These are phyloP conservation scores for Tuber indicum DNA, from an alignment of 495 filamentous ascomycete species.

Conservation along the genomic window DNA sequence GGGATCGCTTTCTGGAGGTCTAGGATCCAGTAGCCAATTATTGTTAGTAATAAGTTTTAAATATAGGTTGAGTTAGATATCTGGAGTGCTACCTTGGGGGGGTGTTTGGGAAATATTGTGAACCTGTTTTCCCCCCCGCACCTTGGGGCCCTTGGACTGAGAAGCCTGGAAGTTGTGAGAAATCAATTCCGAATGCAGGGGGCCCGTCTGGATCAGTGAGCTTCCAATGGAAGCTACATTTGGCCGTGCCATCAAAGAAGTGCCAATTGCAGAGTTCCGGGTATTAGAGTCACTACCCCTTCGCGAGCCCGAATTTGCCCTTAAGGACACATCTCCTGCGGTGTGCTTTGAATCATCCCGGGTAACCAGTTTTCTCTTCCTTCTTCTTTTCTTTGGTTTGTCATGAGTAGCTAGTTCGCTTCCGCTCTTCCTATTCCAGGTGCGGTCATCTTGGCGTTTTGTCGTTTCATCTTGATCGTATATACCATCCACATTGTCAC, in stretches of 20 bases:
- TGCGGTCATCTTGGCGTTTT: fast-evolving
- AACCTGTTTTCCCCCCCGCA: neutral
- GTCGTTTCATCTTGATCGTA: neutral
- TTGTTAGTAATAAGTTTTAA: neutral
- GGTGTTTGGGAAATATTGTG: neutral
- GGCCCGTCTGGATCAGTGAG: neutral
- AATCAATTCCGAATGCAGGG: neutral
- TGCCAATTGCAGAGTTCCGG: neutral
- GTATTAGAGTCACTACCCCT: neutral
- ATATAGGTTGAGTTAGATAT: neutral
- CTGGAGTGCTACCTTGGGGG: neutral
- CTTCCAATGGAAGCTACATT: neutral
- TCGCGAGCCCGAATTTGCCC: neutral
- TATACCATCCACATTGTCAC: neutral
- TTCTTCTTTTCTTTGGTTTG: neutral
- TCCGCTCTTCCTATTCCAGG: neutral
- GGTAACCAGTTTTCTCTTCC: neutral
- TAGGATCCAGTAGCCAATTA: neutral
- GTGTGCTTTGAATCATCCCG: neutral
- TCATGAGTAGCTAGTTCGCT: neutral
- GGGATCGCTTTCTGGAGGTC: neutral
- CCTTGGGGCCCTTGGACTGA: neutral
- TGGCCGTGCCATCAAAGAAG: neutral
- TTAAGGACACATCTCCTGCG: neutral
- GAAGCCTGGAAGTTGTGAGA: too few relatives aligned